Conservation (phyloP, 495 filamentous ascomycete species). For the Penicillium soppii region DNA sequence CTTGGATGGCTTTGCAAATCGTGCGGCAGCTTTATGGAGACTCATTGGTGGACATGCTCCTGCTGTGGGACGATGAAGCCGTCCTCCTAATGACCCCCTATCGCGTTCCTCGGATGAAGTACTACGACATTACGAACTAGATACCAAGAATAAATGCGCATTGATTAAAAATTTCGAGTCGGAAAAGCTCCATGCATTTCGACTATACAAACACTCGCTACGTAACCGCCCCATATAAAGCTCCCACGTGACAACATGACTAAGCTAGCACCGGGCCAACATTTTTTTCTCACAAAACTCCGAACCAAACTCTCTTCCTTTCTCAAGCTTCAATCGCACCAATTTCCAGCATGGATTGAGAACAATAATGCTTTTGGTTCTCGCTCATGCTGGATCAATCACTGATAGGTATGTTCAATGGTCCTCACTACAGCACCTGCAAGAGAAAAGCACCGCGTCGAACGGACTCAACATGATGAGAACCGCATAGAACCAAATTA, state of each 20-base stretch:
- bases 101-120: not conserved
- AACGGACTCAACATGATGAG: constrained; percentile 43
- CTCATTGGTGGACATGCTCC: constrained; percentile 77
- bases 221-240: not conserved
- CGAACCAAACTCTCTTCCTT: constrained; percentile 6
- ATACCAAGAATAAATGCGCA: not conserved
- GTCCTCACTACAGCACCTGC: constrained; percentile 4
- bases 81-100: constrained; percentile 39
- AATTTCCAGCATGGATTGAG: not conserved
- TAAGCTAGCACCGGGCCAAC: constrained; percentile 11
- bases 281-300: constrained; percentile 9
- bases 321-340: constrained; percentile 5
- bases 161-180: not conserved
- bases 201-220: not conserved
- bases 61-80: constrained; percentile 67
- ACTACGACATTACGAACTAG: not conserved
- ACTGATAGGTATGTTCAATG: constrained; percentile 4
- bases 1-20: constrained; percentile 68
- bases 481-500: constrained; percentile 39
- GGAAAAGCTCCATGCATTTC: not conserved
- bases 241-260: constrained; percentile 11
- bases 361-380: not conserved
- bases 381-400: not conserved
- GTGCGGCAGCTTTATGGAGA: constrained; percentile 66
- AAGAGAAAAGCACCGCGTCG: constrained; percentile 14